These are phyloP conservation scores for Saccharomycopsis oosterbeekiorum DNA, from an alignment of 805 yeast species.

Conservation along the genomic window DNA sequence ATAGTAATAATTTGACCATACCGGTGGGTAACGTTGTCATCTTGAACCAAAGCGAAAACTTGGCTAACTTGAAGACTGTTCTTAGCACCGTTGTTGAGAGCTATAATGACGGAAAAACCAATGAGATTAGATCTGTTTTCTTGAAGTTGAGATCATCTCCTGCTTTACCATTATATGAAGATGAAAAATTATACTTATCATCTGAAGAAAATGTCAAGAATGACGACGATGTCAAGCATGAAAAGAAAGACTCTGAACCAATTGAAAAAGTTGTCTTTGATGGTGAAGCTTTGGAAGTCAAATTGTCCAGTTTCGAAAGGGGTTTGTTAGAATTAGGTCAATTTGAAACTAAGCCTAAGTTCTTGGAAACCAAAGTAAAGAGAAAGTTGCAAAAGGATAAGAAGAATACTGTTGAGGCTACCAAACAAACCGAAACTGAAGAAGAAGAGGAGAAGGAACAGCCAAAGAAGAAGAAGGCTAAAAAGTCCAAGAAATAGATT, in stretches of 20 bases:
- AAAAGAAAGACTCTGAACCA: constrained; percentile 22
- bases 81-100: constrained; percentile 33
- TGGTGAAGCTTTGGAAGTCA: constrained; percentile 31
- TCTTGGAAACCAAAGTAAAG: constrained; percentile 43
- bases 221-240: constrained; percentile 17
- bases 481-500: constrained; percentile 5
- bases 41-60: constrained; percentile 34
- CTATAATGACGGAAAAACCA: constrained; percentile 14
- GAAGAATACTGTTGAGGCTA: constrained; percentile 15
- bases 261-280: constrained; percentile 18
- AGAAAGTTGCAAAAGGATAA: not conserved
- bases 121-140: constrained; percentile 44
- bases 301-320: constrained; percentile 54
- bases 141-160: constrained; percentile 68
- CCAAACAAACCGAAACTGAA: not conserved
- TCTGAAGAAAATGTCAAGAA: constrained; percentile 26
- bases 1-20: constrained; percentile 58
- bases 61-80: constrained; percentile 25
- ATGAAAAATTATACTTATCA: constrained; percentile 31
- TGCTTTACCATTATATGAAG: constrained; percentile 70
- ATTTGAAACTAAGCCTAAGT: constrained; percentile 53
- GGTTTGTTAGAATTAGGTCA: constrained; percentile 79
- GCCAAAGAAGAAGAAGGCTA: constrained; percentile 4
- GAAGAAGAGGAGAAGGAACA: not conserved
- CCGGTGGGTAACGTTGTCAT: constrained; percentile 49